Evolutionary conservation across 1,284 basidiomycete species (phyloP), one percentile per base, ranked within the genome.

Genomic region (Sparassis latifolia): DNA sequence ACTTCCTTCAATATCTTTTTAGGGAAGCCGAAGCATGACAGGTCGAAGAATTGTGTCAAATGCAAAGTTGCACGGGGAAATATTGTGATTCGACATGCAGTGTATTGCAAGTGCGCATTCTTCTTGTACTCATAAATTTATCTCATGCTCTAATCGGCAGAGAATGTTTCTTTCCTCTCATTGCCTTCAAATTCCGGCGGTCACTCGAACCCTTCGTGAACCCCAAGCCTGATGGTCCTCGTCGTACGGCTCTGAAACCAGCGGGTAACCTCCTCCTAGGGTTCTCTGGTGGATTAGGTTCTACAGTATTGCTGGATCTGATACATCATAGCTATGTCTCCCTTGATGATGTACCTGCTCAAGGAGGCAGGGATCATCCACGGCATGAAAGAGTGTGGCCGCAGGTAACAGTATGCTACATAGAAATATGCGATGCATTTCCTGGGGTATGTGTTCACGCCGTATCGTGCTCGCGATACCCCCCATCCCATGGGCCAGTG

Each of bases 101-200:
- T 88, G 12, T 91, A 90, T 63, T 91, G 88, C 85, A 89, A 82
- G 87, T 88, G 62, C 61, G 80, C 63, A 49, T 49, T 50, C 6
- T 28, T 35, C 52, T 12, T 45, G 46, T 35, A 41, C 42, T 31
- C 39, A 39, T 40, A 42, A 40, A 39, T 27, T 45, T 44, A 42
- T 31, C 48, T 33, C 32, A 12, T 50, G 20, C 42, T 32, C 12
- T 20, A 30, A 33, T 28, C 39, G 44, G 2, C 56, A 89, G 87
- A 69, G 71, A 75, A 7, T 90, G 89, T 59, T 88, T 90, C 64
- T 70, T 75, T 43, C 75, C 79, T 2, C 72, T 84, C 35, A 70
- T 88, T 2, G 71, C 72, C 5, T 67, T 71, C 54, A 87, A 84
- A 59, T 88, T 89, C 62, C 77, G 81, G 49, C 75, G 79, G 48